Conservation (phyloP, 768 basidiomycete species). For the Auricularia sp. region DNA sequence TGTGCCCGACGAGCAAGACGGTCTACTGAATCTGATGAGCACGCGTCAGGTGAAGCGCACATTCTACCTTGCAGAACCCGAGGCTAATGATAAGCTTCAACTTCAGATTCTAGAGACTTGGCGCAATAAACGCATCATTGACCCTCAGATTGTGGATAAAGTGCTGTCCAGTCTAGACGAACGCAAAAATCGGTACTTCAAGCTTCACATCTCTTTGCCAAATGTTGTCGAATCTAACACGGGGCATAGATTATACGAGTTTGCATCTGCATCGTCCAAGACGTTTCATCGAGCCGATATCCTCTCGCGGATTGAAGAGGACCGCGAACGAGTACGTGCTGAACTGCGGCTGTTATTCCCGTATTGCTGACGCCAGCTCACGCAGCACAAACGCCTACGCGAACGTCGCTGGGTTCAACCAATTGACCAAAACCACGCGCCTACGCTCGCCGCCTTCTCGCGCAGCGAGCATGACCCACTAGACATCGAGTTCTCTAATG, state of each 20-base stretch:
- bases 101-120: constrained; percentile 82
- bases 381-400: constrained; percentile 70
- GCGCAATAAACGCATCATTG: constrained; percentile 76
- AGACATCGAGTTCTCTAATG: constrained; percentile 82
- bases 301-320: constrained; percentile 80
- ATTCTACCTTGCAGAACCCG: background rate
- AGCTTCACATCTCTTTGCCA: background rate
- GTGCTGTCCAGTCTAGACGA: constrained; percentile 46
- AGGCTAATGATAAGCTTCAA: background rate
- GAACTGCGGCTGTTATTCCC: background rate
- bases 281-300: constrained; percentile 9
- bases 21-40: constrained; percentile 78
- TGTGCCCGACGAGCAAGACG: constrained; percentile 83
- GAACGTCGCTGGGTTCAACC: constrained; percentile 91
- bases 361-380: background rate
- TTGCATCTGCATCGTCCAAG: constrained; percentile 5
- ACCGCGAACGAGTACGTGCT: constrained; percentile 55
- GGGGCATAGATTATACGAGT: background rate
- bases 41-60: constrained; percentile 63
- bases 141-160: constrained; percentile 68
- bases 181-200: constrained; percentile 25
- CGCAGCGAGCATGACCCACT: background rate
- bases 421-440: constrained; percentile 16
- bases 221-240: background rate
- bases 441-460: background rate